Conservation (phyloP, 2,329 filamentous ascomycete species). For the Colletotrichum sp. region DNA sequence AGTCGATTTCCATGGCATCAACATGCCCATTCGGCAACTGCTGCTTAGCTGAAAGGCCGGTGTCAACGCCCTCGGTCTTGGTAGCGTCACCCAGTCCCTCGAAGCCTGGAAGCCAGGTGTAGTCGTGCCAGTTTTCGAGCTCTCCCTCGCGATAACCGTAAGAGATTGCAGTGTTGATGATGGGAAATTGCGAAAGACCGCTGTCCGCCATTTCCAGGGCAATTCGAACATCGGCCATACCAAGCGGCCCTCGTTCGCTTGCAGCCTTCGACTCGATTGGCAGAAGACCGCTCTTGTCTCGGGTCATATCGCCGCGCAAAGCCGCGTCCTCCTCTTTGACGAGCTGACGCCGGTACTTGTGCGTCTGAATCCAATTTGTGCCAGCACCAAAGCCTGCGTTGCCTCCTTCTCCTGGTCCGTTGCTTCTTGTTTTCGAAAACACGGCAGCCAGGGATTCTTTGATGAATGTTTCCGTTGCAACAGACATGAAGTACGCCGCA, state of each 20-base stretch:
- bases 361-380: constrained; percentile 77
- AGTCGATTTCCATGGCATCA: constrained; percentile 66
- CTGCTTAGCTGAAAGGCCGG: constrained; percentile 32
- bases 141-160: constrained; percentile 78
- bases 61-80: constrained; percentile 30
- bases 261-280: constrained; percentile 82
- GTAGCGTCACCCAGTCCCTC: not conserved
- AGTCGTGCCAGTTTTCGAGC: constrained; percentile 69
- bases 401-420: constrained; percentile 66
- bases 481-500: constrained; percentile 66
- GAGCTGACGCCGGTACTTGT: constrained; percentile 77
- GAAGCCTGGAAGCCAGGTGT: constrained; percentile 51
- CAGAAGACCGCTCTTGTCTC: constrained; percentile 78
- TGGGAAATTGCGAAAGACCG: constrained; percentile 78
- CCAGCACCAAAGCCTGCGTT: constrained; percentile 69
- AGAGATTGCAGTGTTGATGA: constrained; percentile 73
- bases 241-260: constrained; percentile 72
- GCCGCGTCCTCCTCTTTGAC: constrained; percentile 76
- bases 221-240: constrained; percentile 79
- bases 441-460: constrained; percentile 69
- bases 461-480: constrained; percentile 70
- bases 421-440: constrained; percentile 68
- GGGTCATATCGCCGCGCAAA: constrained; percentile 73
- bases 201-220: constrained; percentile 78
- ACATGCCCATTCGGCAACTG: constrained; percentile 53